phyloP scores from a whole-genome alignment of 768 basidiomycete genomes.

The Mycena polygramma region DNA sequence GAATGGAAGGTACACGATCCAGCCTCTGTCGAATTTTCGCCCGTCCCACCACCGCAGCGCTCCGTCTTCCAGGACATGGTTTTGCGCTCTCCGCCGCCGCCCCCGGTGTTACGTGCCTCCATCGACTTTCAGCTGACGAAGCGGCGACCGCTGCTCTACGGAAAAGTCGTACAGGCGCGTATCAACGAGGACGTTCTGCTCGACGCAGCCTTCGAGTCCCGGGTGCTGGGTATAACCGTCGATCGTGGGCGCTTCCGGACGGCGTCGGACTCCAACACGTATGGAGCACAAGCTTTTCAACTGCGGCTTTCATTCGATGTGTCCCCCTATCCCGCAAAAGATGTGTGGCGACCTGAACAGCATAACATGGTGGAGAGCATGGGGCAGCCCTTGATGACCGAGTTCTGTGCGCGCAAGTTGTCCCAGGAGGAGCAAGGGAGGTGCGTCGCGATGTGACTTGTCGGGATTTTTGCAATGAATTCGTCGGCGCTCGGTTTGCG shows the following conservation, averaged over 20 bases:
- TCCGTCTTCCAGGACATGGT: background rate
- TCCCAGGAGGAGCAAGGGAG: background rate
- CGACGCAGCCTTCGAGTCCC: constrained; percentile 17
- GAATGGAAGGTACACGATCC: constrained; percentile 28
- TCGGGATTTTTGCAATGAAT: too few relatives aligned
- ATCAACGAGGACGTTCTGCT: constrained; percentile 25
- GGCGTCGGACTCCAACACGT: background rate
- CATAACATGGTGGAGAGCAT: constrained; percentile 3
- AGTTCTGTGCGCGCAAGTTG: constrained; percentile 17
- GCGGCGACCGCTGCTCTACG: constrained; percentile 1
- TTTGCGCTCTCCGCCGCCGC: background rate
- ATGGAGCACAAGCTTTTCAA: background rate
- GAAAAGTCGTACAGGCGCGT: background rate
- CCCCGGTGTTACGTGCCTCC: background rate
- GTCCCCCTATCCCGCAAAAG: constrained; percentile 14
- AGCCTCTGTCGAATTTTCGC: background rate
- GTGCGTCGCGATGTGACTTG: constrained; percentile 14
- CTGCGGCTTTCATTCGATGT: constrained; percentile 8
- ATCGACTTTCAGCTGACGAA: constrained; percentile 25
- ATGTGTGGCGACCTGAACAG: background rate
- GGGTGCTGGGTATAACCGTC: constrained; percentile 12
- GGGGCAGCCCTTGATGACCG: constrained; percentile 9
- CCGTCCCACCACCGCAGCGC: background rate
- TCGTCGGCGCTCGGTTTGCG: too few relatives aligned
- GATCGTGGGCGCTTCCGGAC: constrained; percentile 7